A percentile compares a stretch with the other conserved stretches of the same genome.
These are phyloP conservation scores for Colletotrichum theobromicola DNA, from an alignment of 2,329 filamentous ascomycete genomes.

Conservation along the genomic window DNA sequence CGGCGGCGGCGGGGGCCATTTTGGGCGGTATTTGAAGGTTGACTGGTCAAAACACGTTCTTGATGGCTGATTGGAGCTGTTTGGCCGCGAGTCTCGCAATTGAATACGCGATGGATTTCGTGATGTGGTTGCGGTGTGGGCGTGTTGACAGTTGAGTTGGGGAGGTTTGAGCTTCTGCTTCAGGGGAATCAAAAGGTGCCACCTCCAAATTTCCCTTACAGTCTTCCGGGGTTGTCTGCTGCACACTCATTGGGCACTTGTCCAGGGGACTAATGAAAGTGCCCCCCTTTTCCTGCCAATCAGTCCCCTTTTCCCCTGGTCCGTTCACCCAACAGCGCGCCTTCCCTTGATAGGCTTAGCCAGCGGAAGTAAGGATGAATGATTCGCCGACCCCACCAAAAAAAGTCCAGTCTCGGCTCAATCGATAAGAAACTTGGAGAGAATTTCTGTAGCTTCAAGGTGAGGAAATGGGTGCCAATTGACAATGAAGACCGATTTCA, in stretches of 20 bases:
- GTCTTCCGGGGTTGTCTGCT: constrained; percentile 16
- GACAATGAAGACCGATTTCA: constrained; percentile 99
- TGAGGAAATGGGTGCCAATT: constrained; percentile 39
- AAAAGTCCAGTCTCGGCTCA: constrained; percentile 28
- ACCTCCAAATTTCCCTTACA: constrained; percentile 25
- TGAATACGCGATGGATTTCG: constrained; percentile 21
- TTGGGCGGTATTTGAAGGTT: constrained; percentile 33
- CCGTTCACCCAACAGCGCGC: not conserved
- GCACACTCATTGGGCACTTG: constrained; percentile 17
- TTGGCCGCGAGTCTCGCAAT: constrained; percentile 12
- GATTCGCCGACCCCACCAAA: constrained; percentile 33
- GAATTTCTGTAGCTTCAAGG: constrained; percentile 9
- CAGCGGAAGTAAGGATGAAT: constrained; percentile 35
- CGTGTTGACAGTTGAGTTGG: constrained; percentile 21
- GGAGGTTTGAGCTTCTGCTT: constrained; percentile 25
- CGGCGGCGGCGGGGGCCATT: constrained; percentile 63
- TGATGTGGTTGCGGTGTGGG: constrained; percentile 21
- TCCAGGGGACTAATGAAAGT: constrained; percentile 22
- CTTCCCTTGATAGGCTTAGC: not conserved
- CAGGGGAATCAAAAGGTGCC: constrained; percentile 27
- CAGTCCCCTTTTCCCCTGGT: constrained; percentile 18
- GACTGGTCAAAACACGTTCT: constrained; percentile 21
- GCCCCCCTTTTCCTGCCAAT: constrained; percentile 24
- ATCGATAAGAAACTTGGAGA: constrained; percentile 38
- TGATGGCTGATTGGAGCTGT: constrained; percentile 6